Evolutionary conservation across 164 flowering plant genomes (phyloP).

Genomic region (Liquidambar formosana): DNA sequence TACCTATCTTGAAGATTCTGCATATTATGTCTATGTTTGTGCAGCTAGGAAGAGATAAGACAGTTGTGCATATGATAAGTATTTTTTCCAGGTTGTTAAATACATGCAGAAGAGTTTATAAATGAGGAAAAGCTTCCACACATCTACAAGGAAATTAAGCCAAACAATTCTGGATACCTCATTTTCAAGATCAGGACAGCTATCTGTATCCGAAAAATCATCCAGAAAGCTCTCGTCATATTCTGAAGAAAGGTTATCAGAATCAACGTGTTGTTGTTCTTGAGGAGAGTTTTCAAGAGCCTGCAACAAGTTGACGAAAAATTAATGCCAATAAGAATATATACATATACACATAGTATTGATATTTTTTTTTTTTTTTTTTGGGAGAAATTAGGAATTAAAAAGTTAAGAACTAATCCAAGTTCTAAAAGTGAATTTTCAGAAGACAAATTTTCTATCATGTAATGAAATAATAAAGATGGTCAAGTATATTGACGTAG

Average conservation of each 20-base stretch:
- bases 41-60: not conserved
- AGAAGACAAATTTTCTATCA: not conserved
- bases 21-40: not conserved
- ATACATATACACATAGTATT: too few relatives aligned
- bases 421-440: not conserved
- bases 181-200: slow-evolving; percentile 40
- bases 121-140: not conserved
- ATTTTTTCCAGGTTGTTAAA: not conserved
- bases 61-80: not conserved
- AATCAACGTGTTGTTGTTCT: slow-evolving; percentile 18
- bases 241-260: slow-evolving; percentile 48
- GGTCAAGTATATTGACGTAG: not conserved
- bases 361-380: too few relatives aligned
- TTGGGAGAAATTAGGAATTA: not conserved
- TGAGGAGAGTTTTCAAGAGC: slow-evolving; percentile 55
- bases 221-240: slow-evolving; percentile 43
- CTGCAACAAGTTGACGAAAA: slow-evolving; percentile 31
- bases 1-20: not conserved
- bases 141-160: not conserved
- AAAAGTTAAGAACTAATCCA: not conserved
- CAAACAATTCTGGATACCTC: slow-evolving; percentile 41
- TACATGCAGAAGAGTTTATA: not conserved
- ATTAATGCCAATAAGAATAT: not conserved
- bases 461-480: too few relatives aligned
- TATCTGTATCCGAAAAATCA: slow-evolving; percentile 59